phyloP scores from a whole-genome alignment of 2,329 filamentous ascomycete genomes.

The Cryphonectria japonica region DNA sequence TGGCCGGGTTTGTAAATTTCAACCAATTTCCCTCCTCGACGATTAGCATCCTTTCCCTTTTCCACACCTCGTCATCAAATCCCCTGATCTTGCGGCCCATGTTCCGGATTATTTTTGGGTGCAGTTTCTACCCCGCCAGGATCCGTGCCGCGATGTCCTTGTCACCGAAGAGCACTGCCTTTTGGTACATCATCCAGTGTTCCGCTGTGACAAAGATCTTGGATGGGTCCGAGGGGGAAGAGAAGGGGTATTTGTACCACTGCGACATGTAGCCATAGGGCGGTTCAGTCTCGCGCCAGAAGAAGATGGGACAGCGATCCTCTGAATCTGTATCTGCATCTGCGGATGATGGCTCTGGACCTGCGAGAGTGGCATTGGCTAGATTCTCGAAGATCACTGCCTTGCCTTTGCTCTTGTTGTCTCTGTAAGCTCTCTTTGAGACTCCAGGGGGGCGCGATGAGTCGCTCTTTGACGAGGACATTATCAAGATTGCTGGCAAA shows the following conservation, averaged over 20 bases:
- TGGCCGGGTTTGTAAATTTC: conserved; percentile 57
- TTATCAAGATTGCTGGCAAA: background rate
- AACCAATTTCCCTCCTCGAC: conserved; percentile 61
- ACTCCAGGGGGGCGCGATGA: background rate
- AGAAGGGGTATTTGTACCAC: conserved; percentile 61
- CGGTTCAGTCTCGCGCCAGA: conserved; percentile 52
- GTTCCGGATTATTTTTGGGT: conserved; percentile 53
- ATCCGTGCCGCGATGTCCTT: conserved; percentile 49
- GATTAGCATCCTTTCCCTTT: conserved; percentile 53
- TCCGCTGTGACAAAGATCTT: conserved; percentile 55
- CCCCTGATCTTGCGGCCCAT: conserved; percentile 59
- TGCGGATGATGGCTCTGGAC: background rate
- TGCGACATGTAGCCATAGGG: conserved; percentile 63
- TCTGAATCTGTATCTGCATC: background rate
- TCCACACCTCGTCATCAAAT: conserved; percentile 59
- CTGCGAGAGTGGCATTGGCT: background rate
- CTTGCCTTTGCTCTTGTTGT: background rate
- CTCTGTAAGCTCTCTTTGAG: background rate
- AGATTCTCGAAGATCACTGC: background rate
- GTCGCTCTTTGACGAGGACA: background rate
- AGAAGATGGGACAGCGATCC: conserved; percentile 42
- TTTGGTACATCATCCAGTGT: conserved; percentile 61
- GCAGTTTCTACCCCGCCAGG: conserved; percentile 43
- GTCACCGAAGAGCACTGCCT: conserved; percentile 55
- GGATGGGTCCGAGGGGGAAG: conserved; percentile 39